Conservation (phyloP, 345 rosid genomes). For the Linum trigynum region DNA sequence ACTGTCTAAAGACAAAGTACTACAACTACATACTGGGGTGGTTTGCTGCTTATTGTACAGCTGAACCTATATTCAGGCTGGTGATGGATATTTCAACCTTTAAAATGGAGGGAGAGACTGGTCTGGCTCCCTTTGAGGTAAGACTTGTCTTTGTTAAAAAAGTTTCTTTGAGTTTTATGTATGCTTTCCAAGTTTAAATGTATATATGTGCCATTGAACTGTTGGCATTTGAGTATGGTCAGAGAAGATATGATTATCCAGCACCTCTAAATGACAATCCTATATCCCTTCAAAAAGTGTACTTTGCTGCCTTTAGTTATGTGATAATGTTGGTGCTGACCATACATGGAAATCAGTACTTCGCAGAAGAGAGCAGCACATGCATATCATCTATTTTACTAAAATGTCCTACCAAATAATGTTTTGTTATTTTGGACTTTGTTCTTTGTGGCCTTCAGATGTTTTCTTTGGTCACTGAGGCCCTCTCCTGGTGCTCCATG, state of each 20-base stretch:
- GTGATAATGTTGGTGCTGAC: too few relatives aligned
- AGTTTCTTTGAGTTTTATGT: too few relatives aligned
- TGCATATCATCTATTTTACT: not conserved
- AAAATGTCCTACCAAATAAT: not conserved
- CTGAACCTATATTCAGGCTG: constrained; percentile 23
- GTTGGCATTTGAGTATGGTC: not conserved
- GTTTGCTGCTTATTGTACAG: constrained; percentile 19
- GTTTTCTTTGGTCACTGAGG: constrained; percentile 16
- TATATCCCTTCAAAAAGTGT: too few relatives aligned
- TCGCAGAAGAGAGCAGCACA: too few relatives aligned
- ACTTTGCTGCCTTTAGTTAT: too few relatives aligned
- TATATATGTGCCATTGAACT: not conserved
- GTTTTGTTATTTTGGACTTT: not conserved
- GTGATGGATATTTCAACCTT: constrained; percentile 19
- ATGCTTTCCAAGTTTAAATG: not conserved
- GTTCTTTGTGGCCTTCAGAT: constrained; percentile 10
- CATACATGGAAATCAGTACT: too few relatives aligned
- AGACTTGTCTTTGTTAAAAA: not conserved
- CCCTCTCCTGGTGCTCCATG: constrained; percentile 25
- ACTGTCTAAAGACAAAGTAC: constrained; percentile 14
- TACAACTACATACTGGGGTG: constrained; percentile 20
- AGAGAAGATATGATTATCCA: not conserved
- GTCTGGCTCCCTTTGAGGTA: constrained; percentile 26
- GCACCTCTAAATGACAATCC: too few relatives aligned
- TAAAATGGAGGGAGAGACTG: constrained; percentile 17